Percentiles rank a stretch among this genome's conserved stretches.
Conservation (phyloP, 2,329 filamentous ascomycete species). For the Venturia aucupariae region DNA sequence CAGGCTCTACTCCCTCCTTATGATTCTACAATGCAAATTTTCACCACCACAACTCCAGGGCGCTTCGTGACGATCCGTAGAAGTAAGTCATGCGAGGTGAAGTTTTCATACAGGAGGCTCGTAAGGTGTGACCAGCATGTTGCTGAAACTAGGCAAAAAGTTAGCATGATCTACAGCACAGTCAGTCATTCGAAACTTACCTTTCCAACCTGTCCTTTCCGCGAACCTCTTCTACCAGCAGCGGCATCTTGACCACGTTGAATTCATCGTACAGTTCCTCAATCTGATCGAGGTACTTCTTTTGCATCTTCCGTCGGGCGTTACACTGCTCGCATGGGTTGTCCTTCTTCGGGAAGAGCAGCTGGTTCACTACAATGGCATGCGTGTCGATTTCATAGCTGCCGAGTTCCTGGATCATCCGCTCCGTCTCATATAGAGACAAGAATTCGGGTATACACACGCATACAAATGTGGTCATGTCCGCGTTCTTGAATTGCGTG, state of each 20-base stretch:
- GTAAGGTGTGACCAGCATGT: conserved; percentile 72
- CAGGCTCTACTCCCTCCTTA: neutral
- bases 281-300: conserved; percentile 98
- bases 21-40: neutral
- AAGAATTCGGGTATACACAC: conserved; percentile 98
- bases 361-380: conserved; percentile 95
- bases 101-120: conserved; percentile 47
- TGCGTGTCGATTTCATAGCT: conserved; percentile 94
- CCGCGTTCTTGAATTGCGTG: conserved; percentile 93
- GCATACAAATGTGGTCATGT: conserved; percentile 93
- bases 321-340: conserved; percentile 93
- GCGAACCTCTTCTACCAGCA: conserved; percentile 89
- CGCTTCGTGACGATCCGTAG: neutral
- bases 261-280: conserved; percentile 98
- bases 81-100: neutral
- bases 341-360: conserved; percentile 79
- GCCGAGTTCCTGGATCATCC: conserved; percentile 97
- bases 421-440: conserved; percentile 94
- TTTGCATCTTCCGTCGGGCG: conserved; percentile 93
- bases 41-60: neutral
- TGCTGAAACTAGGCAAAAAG: conserved; percentile 51
- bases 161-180: conserved; percentile 16
- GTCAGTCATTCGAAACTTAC: conserved; percentile 24
- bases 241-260: conserved; percentile 96
- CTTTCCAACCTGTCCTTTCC: conserved; percentile 89